These are phyloP conservation scores for Candida arabinofermentans DNA, from an alignment of 805 yeast genomes.

Conservation along the genomic window DNA sequence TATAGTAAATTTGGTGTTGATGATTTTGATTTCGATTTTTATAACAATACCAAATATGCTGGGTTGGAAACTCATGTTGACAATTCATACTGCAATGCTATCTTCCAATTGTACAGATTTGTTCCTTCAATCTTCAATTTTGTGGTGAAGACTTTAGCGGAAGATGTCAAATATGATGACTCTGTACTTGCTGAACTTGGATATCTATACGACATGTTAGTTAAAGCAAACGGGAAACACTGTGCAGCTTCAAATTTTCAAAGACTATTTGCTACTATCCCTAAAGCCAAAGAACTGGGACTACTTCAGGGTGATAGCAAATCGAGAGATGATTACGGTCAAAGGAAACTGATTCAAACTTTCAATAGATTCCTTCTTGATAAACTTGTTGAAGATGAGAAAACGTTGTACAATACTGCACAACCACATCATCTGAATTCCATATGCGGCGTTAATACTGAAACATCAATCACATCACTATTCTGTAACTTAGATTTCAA, in stretches of 20 bases:
- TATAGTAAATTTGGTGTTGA: slow-evolving; percentile 90
- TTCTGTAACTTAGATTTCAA: slow-evolving; percentile 37
- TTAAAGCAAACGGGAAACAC: slow-evolving; percentile 71
- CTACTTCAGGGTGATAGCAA: slow-evolving; percentile 48
- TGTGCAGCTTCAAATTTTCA: slow-evolving; percentile 82
- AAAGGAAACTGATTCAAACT: slow-evolving; percentile 42
- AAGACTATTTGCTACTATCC: slow-evolving; percentile 41
- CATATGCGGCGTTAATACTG: slow-evolving; percentile 41
- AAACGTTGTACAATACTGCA: slow-evolving; percentile 23
- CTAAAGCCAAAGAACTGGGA: slow-evolving; percentile 49
- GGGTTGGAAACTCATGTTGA: slow-evolving; percentile 89
- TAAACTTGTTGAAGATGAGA: slow-evolving; percentile 48
- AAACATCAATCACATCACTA: slow-evolving; percentile 37
- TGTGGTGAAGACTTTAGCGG: slow-evolving; percentile 51
- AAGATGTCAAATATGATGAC: slow-evolving; percentile 41
- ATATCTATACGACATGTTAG: slow-evolving; percentile 86
- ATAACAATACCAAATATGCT: slow-evolving; percentile 67
- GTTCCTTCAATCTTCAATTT: slow-evolving; percentile 69
- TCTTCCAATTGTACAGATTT: slow-evolving; percentile 76
- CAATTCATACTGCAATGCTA: slow-evolving; percentile 71
- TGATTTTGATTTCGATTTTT: slow-evolving; percentile 87
- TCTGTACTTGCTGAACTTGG: slow-evolving; percentile 80
- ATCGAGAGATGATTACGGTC: slow-evolving; percentile 39
- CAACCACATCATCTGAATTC: slow-evolving; percentile 19
- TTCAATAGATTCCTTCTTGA: slow-evolving; percentile 60